Conservation (phyloP, 192 early-diverging fungal genomes). For the Entophlyctis luteolus region DNA sequence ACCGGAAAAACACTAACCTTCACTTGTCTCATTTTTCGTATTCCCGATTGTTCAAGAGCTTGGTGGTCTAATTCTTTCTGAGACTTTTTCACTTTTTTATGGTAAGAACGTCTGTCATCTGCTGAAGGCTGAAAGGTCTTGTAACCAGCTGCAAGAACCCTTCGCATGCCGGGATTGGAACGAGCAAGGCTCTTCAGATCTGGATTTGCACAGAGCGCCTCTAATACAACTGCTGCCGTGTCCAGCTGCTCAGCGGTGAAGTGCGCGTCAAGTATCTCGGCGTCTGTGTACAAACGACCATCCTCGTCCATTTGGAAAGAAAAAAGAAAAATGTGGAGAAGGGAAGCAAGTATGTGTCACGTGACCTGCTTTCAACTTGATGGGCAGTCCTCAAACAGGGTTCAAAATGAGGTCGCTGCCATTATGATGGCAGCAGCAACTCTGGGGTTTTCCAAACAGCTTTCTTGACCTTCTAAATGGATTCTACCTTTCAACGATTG, state of each 20-base stretch:
- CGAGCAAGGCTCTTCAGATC: conserved; percentile 37
- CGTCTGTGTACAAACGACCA: not conserved
- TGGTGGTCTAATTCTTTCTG: conserved; percentile 31
- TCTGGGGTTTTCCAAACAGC: too few species aligned
- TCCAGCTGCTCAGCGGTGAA: conserved; percentile 31
- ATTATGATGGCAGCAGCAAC: too few species aligned
- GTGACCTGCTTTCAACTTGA: too few species aligned
- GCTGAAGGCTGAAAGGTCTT: conserved; percentile 25
- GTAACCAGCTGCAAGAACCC: conserved; percentile 27
- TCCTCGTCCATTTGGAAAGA: conserved; percentile 2
- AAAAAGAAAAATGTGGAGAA: too few species aligned
- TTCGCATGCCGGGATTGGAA: conserved; percentile 10
- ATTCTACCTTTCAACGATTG: too few species aligned
- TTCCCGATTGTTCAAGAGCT: conserved; percentile 32
- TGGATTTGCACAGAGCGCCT: conserved; percentile 32
- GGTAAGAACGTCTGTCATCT: conserved; percentile 27
- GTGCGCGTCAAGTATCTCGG: conserved; percentile 4
- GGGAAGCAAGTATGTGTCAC: too few species aligned
- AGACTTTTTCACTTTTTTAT: conserved; percentile 17
- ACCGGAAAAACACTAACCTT: not conserved
- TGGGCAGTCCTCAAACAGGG: too few species aligned
- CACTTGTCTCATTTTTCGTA: conserved; percentile 40
- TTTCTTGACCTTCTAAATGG: too few species aligned
- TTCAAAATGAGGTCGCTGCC: too few species aligned
- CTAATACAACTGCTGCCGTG: conserved; percentile 33